A percentile compares a stretch with the other conserved stretches of the same genome.
phyloP scores from a whole-genome alignment of 1,284 basidiomycete species.

The Termitomyces sp. region DNA sequence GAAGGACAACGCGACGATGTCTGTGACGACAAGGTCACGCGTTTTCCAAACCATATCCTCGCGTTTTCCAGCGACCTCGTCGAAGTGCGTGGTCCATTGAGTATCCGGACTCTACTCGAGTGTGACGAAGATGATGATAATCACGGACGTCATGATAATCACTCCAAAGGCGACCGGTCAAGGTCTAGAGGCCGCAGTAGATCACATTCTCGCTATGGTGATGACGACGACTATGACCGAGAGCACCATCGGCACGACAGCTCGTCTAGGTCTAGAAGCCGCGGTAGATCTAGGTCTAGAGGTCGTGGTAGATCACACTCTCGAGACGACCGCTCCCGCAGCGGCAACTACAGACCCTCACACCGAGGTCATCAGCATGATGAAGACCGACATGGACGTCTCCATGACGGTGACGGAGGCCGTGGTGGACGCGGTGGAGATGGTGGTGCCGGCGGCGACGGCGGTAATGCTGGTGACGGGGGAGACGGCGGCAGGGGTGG shows the following conservation, averaged over 20 bases:
- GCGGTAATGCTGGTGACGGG: not conserved
- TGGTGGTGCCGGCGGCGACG: not conserved
- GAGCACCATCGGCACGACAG: conserved; percentile 1
- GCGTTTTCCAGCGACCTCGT: conserved; percentile 10
- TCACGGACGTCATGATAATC: no score
- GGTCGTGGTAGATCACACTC: conserved; percentile 6
- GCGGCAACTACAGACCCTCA: not conserved
- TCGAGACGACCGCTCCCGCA: conserved; percentile 2
- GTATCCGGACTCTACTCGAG: conserved; percentile 11
- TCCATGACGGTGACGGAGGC: not conserved
- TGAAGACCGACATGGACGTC: not conserved
- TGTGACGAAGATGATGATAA: conserved; percentile 8
- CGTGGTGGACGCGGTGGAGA: not conserved
- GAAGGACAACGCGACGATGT: conserved; percentile 7
- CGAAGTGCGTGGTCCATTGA: conserved; percentile 6
- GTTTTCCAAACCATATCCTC: conserved; percentile 13
- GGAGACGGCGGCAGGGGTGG: not conserved
- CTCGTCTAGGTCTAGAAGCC: not conserved
- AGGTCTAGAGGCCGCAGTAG: conserved; percentile 3
- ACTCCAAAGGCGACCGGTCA: not conserved
- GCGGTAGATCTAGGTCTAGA: not conserved
- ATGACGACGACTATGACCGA: not conserved
- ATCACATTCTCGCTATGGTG: not conserved
- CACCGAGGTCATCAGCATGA: not conserved
- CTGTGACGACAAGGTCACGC: conserved; percentile 9